Evolutionary conservation across 129 eudicot genomes (phyloP).

Genomic region (Erigeron canadensis): DNA sequence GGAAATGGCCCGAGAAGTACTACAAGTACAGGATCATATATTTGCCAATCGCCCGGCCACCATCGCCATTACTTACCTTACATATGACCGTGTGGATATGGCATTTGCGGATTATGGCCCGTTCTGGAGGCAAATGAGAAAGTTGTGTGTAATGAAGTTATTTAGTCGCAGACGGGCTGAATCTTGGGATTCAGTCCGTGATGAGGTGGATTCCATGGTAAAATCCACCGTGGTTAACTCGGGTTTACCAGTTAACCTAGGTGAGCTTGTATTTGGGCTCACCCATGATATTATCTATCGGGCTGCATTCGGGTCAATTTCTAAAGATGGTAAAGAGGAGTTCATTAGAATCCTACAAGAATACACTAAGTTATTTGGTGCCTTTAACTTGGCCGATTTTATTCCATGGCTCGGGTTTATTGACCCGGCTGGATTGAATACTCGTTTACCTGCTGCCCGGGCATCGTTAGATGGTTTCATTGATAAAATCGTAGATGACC

Average conservation of each 20-base stretch:
- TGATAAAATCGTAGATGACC: slow-evolving; percentile 75
- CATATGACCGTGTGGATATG: slow-evolving; percentile 84
- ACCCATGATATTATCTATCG: slow-evolving; percentile 74
- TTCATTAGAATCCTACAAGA: slow-evolving; percentile 79
- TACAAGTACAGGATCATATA: slow-evolving; percentile 77
- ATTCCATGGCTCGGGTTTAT: slow-evolving; percentile 63
- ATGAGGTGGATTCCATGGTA: slow-evolving; percentile 69
- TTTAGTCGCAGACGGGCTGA: slow-evolving; percentile 90
- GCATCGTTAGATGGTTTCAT: slow-evolving; percentile 72
- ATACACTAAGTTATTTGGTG: slow-evolving; percentile 82
- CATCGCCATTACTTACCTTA: slow-evolving; percentile 68
- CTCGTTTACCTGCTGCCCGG: slow-evolving; percentile 59
- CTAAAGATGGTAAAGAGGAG: slow-evolving; percentile 67
- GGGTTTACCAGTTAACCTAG: slow-evolving; percentile 56
- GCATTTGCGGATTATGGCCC: slow-evolving; percentile 91
- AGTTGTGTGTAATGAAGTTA: slow-evolving; percentile 76
- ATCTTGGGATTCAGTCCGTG: slow-evolving; percentile 94
- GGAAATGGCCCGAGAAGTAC: slow-evolving; percentile 68
- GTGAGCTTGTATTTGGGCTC: slow-evolving; percentile 74
- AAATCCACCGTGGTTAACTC: slow-evolving; percentile 36
- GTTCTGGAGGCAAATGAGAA: slow-evolving; percentile 95
- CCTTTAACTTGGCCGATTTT: slow-evolving; percentile 81
- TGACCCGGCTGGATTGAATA: slow-evolving; percentile 72
- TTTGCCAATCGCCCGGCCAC: slow-evolving; percentile 85
- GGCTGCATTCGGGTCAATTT: slow-evolving; percentile 84